Evolutionary conservation across 2,329 filamentous ascomycete genomes (phyloP), one percentile per base, ranked within the genome.

Genomic region (Rutstroemia sp.): DNA sequence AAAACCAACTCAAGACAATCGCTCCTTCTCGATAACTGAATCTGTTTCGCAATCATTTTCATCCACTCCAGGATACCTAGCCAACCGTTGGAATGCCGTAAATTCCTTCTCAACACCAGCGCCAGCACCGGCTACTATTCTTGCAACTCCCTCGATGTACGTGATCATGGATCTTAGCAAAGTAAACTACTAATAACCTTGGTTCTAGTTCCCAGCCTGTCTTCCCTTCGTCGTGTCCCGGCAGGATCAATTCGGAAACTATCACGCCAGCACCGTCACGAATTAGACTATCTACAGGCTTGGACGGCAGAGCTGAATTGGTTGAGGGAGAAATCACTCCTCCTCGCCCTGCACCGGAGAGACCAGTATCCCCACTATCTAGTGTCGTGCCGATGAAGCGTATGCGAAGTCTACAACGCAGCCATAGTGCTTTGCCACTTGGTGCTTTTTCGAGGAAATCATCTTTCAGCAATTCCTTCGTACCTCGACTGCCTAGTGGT

Each of bases 301-400:
- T 92, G 34, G 90, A 96, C 67, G 92, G 92, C 63, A 92, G 92
- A 68, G 92, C 92, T n/a, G 87, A 92, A 65, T 78, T 96, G 51
- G 82, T 92, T 21, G 83, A 81, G 16, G 77, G 86, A 54, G 79
- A 86, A 60, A 82, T 86, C 60, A 77, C 79, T 2, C 89, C 87
- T 1, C 86, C 83, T 51, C 81, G 78, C 58, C 76, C 78, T 64
- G 72, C 74, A 64, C 74, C 73, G 63, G 78, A 73, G 58, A 77
- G 70, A 58, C 77, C 74, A 65, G 73, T 68, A 61, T 76, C 70
- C 56, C 68, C 73, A 16, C 73, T 73, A 14, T 72, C 81, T 17
- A 74, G 75, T 38, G 47, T 62, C 2, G 41, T 55, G 39, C 53
- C 53, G 23, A 59, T 59, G 25, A 63, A 60, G 27, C 76, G 78